Percentiles rank a stretch among this genome's conserved stretches.
Conservation (phyloP, 1,139 yeast species). For the Candida neerlandica region DNA sequence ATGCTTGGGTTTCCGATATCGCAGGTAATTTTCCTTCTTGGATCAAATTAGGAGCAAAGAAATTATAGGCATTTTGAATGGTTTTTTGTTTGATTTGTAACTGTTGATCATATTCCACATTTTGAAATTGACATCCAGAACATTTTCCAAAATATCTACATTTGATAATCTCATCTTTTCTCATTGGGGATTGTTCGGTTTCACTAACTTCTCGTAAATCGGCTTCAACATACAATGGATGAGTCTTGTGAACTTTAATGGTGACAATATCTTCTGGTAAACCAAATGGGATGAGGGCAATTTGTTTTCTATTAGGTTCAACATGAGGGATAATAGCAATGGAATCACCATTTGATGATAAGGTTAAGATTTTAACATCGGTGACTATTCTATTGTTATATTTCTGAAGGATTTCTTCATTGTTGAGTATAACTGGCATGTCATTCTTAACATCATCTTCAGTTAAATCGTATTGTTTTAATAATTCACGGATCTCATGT, state of each 20-base stretch:
- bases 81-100: constrained; percentile 71
- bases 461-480: constrained; percentile 45
- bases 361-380: constrained; percentile 56
- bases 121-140: constrained; percentile 93
- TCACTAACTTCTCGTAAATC: constrained; percentile 60
- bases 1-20: constrained; percentile 68
- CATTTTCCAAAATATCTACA: constrained; percentile 52
- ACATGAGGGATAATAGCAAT: constrained; percentile 66
- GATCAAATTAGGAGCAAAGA: constrained; percentile 58
- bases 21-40: constrained; percentile 51
- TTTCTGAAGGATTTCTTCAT: constrained; percentile 44
- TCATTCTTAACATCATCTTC: constrained; percentile 60
- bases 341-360: constrained; percentile 84
- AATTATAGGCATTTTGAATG: constrained; percentile 78
- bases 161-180: constrained; percentile 53
- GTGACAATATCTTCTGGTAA: constrained; percentile 81
- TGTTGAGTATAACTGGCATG: constrained; percentile 64
- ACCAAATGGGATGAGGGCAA: constrained; percentile 77
- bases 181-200: constrained; percentile 39
- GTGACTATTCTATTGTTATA: constrained; percentile 62
- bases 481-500: constrained; percentile 67
- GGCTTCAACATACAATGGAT: constrained; percentile 72
- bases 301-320: constrained; percentile 41
- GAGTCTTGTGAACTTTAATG: constrained; percentile 75
- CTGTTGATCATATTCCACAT: constrained; percentile 71